phyloP scores from a whole-genome alignment of 2,329 filamentous ascomycete genomes.

The Aureobasidium sp. region DNA sequence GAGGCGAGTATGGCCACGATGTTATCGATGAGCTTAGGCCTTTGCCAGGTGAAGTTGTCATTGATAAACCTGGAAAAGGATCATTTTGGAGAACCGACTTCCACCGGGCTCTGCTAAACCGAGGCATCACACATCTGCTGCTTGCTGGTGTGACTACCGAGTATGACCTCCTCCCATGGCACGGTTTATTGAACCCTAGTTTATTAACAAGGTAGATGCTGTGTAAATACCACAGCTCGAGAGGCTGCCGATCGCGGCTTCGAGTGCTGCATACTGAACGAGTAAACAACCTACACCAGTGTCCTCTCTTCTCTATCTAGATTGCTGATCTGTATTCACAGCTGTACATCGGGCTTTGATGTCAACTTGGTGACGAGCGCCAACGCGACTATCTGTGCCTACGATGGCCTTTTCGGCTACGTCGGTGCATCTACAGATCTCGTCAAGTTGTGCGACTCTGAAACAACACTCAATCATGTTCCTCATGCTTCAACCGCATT shows the following conservation, averaged over 20 bases:
- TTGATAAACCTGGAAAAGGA: conserved; percentile 52
- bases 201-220: conserved; percentile 28
- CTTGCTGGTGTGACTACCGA: conserved; percentile 52
- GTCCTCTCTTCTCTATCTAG: too few relatives aligned
- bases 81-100: conserved; percentile 50
- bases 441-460: neutral
- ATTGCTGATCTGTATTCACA: neutral
- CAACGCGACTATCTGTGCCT: conserved; percentile 42
- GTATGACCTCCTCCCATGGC: neutral
- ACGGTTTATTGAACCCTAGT: too few relatives aligned
- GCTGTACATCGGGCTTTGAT: conserved; percentile 41
- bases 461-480: too few relatives aligned
- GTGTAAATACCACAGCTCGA: conserved; percentile 45
- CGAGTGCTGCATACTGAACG: conserved; percentile 45
- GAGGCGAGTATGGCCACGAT: conserved; percentile 48
- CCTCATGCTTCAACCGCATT: too few relatives aligned
- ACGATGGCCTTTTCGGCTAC: conserved; percentile 44
- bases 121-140: conserved; percentile 49
- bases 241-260: conserved; percentile 54
- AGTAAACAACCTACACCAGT: conserved; percentile 16
- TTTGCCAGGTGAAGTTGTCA: conserved; percentile 42
- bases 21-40: conserved; percentile 46
- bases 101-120: conserved; percentile 43
- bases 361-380: conserved; percentile 38
- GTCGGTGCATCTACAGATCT: neutral